Evolutionary conservation across 2,329 filamentous ascomycete species (phyloP).

Genomic region (Didymella lethalis): DNA sequence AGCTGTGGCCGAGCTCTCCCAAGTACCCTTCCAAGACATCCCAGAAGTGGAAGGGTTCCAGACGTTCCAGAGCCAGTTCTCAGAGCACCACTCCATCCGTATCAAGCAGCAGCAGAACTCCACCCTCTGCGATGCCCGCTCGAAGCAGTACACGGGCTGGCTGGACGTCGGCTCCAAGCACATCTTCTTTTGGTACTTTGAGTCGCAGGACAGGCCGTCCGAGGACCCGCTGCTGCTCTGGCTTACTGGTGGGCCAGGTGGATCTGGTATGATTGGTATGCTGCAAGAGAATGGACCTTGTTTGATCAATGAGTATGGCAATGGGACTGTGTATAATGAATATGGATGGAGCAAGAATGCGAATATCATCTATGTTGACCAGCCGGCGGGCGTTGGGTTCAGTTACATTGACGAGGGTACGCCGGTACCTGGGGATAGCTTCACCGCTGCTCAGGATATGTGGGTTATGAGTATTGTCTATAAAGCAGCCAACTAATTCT

Average conservation of each 20-base stretch:
- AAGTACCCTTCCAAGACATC: conserved; percentile 42
- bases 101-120: conserved; percentile 47
- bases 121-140: conserved; percentile 46
- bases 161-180: conserved; percentile 52
- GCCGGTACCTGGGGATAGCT: conserved; percentile 50
- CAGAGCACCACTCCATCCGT: conserved; percentile 45
- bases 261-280: conserved; percentile 48
- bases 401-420: conserved; percentile 50
- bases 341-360: conserved; percentile 51
- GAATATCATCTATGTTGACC: conserved; percentile 51
- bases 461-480: not conserved
- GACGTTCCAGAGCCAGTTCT: conserved; percentile 43
- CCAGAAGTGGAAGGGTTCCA: conserved; percentile 42
- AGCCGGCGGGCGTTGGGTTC: conserved; percentile 52
- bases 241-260: conserved; percentile 54
- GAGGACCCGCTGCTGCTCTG: conserved; percentile 52
- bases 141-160: conserved; percentile 49
- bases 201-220: conserved; percentile 49
- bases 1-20: conserved; percentile 29
- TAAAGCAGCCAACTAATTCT: not conserved
- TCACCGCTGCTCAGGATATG: conserved; percentile 58
- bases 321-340: conserved; percentile 51
- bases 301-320: conserved; percentile 49
- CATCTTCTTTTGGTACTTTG: conserved; percentile 58
- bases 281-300: conserved; percentile 51